These are phyloP conservation scores for Penicillium sumatraense DNA, from an alignment of 2,329 filamentous ascomycete species.

Conservation along the genomic window DNA sequence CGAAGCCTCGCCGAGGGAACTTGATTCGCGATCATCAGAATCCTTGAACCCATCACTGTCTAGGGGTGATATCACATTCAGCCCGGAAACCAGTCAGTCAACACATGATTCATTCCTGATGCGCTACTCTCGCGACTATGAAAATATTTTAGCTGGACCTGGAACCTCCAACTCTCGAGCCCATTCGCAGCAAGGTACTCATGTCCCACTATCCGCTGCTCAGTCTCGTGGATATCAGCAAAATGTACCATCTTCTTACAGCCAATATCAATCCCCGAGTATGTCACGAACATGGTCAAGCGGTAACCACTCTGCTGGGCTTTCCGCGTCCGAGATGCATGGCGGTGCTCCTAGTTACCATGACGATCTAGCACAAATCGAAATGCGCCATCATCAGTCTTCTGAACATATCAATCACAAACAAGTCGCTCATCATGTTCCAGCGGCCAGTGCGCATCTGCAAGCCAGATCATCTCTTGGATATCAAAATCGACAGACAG, in stretches of 20 bases:
- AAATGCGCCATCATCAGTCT: conserved; percentile 15
- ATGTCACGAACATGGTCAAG: conserved; percentile 17
- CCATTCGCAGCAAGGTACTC: conserved; percentile 13
- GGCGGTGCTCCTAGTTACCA: conserved; percentile 13
- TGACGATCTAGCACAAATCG: conserved; percentile 12
- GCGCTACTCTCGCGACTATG: neutral
- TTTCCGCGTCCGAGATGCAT: neutral
- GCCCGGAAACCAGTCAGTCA: neutral
- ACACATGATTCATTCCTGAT: neutral
- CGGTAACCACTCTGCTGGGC: conserved; percentile 1
- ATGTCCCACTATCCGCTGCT: neutral
- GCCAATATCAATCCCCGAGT: conserved; percentile 14
- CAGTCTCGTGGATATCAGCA: conserved; percentile 18
- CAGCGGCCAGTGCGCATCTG: neutral
- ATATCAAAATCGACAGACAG: conserved; percentile 5
- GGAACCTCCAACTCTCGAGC: conserved; percentile 10
- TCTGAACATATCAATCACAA: conserved; percentile 2
- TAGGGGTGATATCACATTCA: neutral
- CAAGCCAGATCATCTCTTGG: neutral
- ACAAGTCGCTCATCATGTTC: neutral
- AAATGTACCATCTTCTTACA: conserved; percentile 2
- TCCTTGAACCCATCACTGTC: conserved; percentile 1
- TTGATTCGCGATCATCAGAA: conserved; percentile 2
- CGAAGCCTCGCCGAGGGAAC: conserved; percentile 6
- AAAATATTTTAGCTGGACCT: neutral